Conservation (phyloP, 257 asterid genomes). For the Datura wrightii region DNA sequence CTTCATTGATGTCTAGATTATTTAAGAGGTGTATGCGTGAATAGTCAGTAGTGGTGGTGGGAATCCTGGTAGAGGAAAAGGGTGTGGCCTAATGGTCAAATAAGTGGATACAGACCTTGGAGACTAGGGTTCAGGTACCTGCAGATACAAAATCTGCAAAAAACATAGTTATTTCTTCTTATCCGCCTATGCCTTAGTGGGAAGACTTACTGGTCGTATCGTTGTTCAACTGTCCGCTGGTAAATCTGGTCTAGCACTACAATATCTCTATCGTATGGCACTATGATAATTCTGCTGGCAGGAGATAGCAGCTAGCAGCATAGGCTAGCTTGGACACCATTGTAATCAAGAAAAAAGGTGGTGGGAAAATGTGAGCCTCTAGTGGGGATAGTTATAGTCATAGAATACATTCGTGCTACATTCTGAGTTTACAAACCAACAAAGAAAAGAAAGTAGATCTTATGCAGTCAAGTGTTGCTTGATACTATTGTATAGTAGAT, state of each 20-base stretch:
- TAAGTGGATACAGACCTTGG: background rate
- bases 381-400: background rate
- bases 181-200: background rate
- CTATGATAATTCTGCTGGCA: no score
- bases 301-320: no score
- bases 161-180: background rate
- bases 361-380: background rate
- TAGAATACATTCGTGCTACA: background rate
- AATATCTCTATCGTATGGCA: no score
- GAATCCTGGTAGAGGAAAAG: background rate
- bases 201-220: background rate
- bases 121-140: background rate
- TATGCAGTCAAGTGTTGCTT: background rate
- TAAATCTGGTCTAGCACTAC: no score
- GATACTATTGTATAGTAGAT: background rate
- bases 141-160: background rate
- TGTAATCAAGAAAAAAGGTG: background rate
- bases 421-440: background rate
- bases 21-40: background rate
- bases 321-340: no score
- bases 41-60: constrained; percentile 10
- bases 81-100: background rate
- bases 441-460: background rate
- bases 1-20: background rate
- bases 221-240: no score